These are phyloP conservation scores for Carex myosuroides DNA, from an alignment of 176 grass and related monocot species.

Conservation along the genomic window DNA sequence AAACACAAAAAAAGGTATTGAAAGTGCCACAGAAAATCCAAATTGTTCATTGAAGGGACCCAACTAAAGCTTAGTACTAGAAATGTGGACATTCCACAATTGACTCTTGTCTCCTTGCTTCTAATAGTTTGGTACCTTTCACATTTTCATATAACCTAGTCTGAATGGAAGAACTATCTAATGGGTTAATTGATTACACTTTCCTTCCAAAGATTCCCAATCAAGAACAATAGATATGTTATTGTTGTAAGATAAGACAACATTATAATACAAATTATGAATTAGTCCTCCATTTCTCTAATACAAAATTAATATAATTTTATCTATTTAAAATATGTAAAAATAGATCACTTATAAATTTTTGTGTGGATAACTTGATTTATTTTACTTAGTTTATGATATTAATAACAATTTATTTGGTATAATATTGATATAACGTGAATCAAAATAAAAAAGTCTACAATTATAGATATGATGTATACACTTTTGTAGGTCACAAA, in stretches of 20 bases:
- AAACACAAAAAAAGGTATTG: background rate
- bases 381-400: too few relatives aligned
- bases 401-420: too few relatives aligned
- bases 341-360: background rate
- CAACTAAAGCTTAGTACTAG: background rate
- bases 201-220: too few relatives aligned
- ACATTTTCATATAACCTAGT: background rate
- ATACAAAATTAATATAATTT: background rate
- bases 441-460: too few relatives aligned
- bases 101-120: background rate
- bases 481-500: background rate
- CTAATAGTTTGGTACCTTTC: background rate
- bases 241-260: too few relatives aligned
- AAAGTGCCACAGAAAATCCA: background rate
- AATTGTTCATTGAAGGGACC: background rate
- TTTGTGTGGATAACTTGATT: too few relatives aligned
- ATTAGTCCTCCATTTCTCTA: too few relatives aligned
- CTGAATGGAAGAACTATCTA: background rate
- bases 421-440: too few relatives aligned
- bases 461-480: too few relatives aligned
- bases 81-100: conserved; percentile 2
- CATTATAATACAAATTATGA: too few relatives aligned
- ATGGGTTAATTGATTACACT: too few relatives aligned
- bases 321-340: background rate
- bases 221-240: too few relatives aligned